These are phyloP conservation scores for Chrysoporthe deuterocubensis DNA, from an alignment of 2,329 filamentous ascomycete genomes.

Conservation along the genomic window DNA sequence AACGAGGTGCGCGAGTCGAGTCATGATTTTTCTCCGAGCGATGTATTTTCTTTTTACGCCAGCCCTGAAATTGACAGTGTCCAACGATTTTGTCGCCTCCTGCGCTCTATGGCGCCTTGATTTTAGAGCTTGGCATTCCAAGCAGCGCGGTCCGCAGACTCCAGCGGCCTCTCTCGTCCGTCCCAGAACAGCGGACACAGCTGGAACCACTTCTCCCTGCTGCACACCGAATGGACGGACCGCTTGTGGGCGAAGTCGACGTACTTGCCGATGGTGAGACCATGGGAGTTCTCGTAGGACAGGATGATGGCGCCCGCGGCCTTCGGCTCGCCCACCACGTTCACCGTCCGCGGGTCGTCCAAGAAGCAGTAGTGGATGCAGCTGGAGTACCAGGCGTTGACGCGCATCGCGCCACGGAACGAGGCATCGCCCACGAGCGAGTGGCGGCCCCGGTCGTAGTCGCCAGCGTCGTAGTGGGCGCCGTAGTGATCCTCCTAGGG, in stretches of 20 bases:
- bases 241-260: slow-evolving; percentile 45
- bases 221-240: slow-evolving; percentile 41
- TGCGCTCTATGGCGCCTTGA: too few species aligned
- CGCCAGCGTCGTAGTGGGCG: slow-evolving; percentile 58
- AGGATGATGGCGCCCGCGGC: slow-evolving; percentile 31
- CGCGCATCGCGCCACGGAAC: slow-evolving; percentile 58
- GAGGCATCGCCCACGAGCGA: slow-evolving; percentile 60
- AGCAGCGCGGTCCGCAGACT: slow-evolving; percentile 48
- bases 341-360: slow-evolving; percentile 59
- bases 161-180: slow-evolving; percentile 46
- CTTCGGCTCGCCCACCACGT: slow-evolving; percentile 47
- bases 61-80: too few species aligned
- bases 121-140: slow-evolving; percentile 50
- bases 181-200: slow-evolving; percentile 54
- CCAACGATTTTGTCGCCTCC: too few species aligned
- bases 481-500: slow-evolving; percentile 62
- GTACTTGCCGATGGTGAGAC: slow-evolving; percentile 39
- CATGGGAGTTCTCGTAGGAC: slow-evolving; percentile 38
- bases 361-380: slow-evolving; percentile 64
- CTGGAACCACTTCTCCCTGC: slow-evolving; percentile 46
- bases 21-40: too few species aligned
- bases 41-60: too few species aligned
- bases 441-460: slow-evolving; percentile 64
- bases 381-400: slow-evolving; percentile 61
- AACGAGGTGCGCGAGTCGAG: too few species aligned